Percentiles rank a stretch among this genome's conserved stretches.
These are phyloP conservation scores for Mucor ambiguus DNA, from an alignment of 371 early-diverging fungal genomes.

Conservation along the genomic window DNA sequence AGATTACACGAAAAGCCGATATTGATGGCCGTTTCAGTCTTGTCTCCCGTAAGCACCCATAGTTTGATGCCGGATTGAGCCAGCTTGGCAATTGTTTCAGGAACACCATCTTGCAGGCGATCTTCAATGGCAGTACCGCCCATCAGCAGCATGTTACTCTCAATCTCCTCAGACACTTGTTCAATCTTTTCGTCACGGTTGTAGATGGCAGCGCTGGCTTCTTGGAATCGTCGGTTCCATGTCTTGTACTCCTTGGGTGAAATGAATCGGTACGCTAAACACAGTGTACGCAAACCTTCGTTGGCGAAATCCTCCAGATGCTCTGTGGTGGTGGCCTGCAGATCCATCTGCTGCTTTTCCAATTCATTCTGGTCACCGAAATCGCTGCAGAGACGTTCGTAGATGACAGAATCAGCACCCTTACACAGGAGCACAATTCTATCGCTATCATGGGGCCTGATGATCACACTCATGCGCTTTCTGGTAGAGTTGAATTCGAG, in stretches of 20 bases:
- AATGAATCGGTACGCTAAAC: conserved; percentile 81
- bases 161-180: conserved; percentile 81
- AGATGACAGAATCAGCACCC: conserved; percentile 78
- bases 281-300: conserved; percentile 92
- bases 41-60: conserved; percentile 99
- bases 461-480: conserved; percentile 73
- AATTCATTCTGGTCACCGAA: conserved; percentile 36
- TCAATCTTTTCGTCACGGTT: conserved; percentile 83
- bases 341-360: conserved; percentile 21
- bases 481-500: conserved; percentile 73
- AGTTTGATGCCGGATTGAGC: conserved; percentile 91
- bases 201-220: conserved; percentile 79
- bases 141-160: conserved; percentile 66
- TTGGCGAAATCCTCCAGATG: conserved; percentile 89
- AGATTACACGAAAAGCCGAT: conserved; percentile 92
- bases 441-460: conserved; percentile 55
- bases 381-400: conserved; percentile 46
- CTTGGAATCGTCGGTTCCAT: conserved; percentile 77
- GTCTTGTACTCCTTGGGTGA: conserved; percentile 71
- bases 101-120: conserved; percentile 91
- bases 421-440: conserved; percentile 73
- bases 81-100: conserved; percentile 88
- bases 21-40: conserved; percentile 97
- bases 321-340: conserved; percentile 50
- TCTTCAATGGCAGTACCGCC: conserved; percentile 95